Percentiles rank a stretch among this genome's conserved stretches.
phyloP scores from a whole-genome alignment of 2,329 filamentous ascomycete species.

The Colletotrichum karsti region DNA sequence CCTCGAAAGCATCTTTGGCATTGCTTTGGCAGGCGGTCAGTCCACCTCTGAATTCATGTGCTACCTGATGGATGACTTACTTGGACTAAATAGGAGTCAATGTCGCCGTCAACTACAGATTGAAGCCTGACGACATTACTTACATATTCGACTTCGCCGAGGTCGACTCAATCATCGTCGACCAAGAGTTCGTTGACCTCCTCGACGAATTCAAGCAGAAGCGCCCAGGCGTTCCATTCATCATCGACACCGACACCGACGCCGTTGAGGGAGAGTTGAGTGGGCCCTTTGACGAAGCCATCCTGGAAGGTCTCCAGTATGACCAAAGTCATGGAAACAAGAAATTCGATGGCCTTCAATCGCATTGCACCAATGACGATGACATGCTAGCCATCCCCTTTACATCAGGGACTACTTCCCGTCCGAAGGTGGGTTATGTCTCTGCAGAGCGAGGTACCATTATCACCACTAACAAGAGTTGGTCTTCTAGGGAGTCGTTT shows the following conservation, averaged over 20 bases:
- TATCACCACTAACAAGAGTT: background rate
- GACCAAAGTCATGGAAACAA: constrained; percentile 72
- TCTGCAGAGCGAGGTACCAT: too few species aligned
- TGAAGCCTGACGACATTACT: constrained; percentile 85
- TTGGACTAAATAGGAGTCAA: constrained; percentile 62
- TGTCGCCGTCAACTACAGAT: constrained; percentile 69
- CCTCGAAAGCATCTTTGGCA: constrained; percentile 87
- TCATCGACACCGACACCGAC: constrained; percentile 87
- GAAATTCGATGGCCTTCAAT: constrained; percentile 81
- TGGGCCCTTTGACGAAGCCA: constrained; percentile 84
- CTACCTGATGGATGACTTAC: background rate
- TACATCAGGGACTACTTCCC: constrained; percentile 91
- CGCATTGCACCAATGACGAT: constrained; percentile 78
- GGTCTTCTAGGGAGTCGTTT: constrained; percentile 83
- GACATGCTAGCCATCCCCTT: constrained; percentile 88
- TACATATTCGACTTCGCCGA: constrained; percentile 93
- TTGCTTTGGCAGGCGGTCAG: constrained; percentile 77
- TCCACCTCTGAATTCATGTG: background rate
- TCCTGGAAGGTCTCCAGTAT: constrained; percentile 80
- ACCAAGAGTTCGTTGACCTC: constrained; percentile 79
- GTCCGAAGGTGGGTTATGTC: constrained; percentile 53
- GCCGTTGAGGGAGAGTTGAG: constrained; percentile 75
- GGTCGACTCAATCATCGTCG: constrained; percentile 87
- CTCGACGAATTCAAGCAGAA: constrained; percentile 71
- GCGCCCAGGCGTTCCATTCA: constrained; percentile 72